Conservation (phyloP, 495 filamentous ascomycete species). For the Jackrogersella minutella region DNA sequence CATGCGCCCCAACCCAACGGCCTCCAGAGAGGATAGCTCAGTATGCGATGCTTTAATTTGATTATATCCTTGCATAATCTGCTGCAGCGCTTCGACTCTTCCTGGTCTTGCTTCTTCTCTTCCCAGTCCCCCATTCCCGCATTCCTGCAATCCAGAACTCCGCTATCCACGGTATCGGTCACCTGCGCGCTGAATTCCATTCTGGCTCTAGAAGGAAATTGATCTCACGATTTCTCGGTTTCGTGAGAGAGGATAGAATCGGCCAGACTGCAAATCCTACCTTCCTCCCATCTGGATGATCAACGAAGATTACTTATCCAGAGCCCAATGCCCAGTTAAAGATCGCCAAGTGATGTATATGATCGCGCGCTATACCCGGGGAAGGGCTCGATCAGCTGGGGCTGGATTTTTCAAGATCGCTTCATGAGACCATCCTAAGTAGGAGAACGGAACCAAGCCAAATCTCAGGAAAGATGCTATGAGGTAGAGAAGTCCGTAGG, state of each 20-base stretch:
- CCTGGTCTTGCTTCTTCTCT: background rate
- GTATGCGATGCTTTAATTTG: constrained; percentile 4
- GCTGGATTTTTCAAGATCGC: background rate
- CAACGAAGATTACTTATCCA: background rate
- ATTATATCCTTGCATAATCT: constrained; percentile 27
- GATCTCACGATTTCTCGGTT: constrained; percentile 18
- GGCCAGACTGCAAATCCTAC: constrained; percentile 26
- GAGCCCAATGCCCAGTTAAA: constrained; percentile 1
- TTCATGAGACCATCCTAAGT: constrained; percentile 1
- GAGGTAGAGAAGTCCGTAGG: constrained; percentile 3
- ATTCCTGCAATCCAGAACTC: constrained; percentile 38
- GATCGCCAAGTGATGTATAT: constrained; percentile 5
- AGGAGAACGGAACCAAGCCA: constrained; percentile 5
- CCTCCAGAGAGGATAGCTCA: constrained; percentile 7
- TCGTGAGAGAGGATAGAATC: constrained; percentile 10
- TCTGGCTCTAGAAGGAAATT: constrained; percentile 5
- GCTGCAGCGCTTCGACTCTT: constrained; percentile 14
- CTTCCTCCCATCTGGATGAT: constrained; percentile 27
- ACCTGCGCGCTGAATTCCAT: constrained; percentile 24
- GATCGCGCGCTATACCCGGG: background rate
- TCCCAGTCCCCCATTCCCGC: constrained; percentile 34
- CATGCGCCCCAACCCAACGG: constrained; percentile 27
- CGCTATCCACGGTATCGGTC: constrained; percentile 34
- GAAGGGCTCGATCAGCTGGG: background rate
- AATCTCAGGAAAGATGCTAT: constrained; percentile 2